Percentiles rank a stretch among this genome's conserved stretches.
Conservation (phyloP, 371 early-diverging fungal genomes). For the Nosema muscidifuracis region DNA sequence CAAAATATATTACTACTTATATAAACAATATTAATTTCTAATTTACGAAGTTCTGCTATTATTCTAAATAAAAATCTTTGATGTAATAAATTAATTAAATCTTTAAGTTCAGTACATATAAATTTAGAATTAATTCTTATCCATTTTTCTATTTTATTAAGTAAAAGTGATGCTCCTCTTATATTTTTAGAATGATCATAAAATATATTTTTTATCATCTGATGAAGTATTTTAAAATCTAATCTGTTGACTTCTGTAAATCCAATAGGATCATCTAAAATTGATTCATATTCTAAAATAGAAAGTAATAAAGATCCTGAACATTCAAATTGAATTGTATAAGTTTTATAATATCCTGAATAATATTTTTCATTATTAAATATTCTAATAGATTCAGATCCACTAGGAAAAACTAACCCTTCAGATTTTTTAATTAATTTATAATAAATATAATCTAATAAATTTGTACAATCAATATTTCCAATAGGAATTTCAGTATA, state of each 20-base stretch:
- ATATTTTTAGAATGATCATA: conserved; percentile 10
- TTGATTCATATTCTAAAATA: conserved; percentile 47
- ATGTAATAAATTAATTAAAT: conserved; percentile 38
- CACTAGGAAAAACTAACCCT: not conserved
- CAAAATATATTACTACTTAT: conserved; percentile 36
- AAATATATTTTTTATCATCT: conserved; percentile 35
- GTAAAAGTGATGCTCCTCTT: conserved; percentile 19
- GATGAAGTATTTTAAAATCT: conserved; percentile 39
- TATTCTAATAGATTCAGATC: not conserved
- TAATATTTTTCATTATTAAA: conserved; percentile 33
- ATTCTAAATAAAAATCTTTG: conserved; percentile 44
- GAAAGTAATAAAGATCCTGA: conserved; percentile 36
- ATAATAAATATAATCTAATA: conserved; percentile 48
- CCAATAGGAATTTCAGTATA: conserved; percentile 42
- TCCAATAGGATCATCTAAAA: conserved; percentile 11
- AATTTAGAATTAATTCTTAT: conserved; percentile 37
- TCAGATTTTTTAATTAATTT: conserved; percentile 11
- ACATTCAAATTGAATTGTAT: conserved; percentile 38
- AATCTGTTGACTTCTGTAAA: conserved; percentile 22
- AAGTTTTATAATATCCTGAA: conserved; percentile 31
- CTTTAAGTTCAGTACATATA: conserved; percentile 34
- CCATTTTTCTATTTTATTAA: conserved; percentile 37
- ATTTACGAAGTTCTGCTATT: conserved; percentile 19
- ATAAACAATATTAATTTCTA: conserved; percentile 37
- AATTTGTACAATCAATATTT: conserved; percentile 37